Conservation (phyloP, 495 filamentous ascomycete species). For the Neurospora africana region DNA sequence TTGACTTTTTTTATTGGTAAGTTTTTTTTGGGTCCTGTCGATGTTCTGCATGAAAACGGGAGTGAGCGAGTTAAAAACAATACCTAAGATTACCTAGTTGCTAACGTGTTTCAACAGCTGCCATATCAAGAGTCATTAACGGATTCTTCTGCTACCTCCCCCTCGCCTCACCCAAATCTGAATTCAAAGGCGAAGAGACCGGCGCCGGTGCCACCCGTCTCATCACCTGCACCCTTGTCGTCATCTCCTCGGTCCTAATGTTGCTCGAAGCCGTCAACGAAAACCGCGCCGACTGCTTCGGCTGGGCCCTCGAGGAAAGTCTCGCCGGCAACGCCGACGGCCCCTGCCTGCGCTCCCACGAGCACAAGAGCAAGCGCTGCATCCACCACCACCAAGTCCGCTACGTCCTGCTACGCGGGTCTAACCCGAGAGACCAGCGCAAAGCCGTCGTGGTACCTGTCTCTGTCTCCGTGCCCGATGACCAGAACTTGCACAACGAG, state of each 20-base stretch:
- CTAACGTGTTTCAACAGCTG: conserved; percentile 18
- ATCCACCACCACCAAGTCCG: conserved; percentile 43
- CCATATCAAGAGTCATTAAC: conserved; percentile 57
- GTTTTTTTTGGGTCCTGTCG: not conserved
- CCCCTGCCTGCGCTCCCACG: conserved; percentile 18
- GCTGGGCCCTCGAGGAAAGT: conserved; percentile 53
- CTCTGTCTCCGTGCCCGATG: not conserved
- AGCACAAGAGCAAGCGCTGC: conserved; percentile 22
- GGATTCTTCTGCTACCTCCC: conserved; percentile 60
- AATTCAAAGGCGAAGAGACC: conserved; percentile 43
- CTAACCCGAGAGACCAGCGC: not conserved
- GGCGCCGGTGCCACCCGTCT: conserved; percentile 49
- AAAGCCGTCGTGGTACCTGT: not conserved
- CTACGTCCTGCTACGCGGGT: conserved; percentile 1
- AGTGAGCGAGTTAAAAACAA: not conserved
- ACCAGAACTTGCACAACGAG: not conserved
- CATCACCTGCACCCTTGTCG: conserved; percentile 61
- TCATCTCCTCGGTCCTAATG: conserved; percentile 52
- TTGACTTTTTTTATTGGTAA: conserved; percentile 49
- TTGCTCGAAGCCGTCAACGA: conserved; percentile 63
- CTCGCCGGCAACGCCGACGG: conserved; percentile 23
- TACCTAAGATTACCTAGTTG: not conserved
- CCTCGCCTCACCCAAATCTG: conserved; percentile 38
- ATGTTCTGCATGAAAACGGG: not conserved
- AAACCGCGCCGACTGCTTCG: conserved; percentile 55